A percentile compares a stretch with the other conserved stretches of the same genome.
Evolutionary conservation across 164 flowering plant genomes (phyloP).

Genomic region (Umbellularia californica): DNA sequence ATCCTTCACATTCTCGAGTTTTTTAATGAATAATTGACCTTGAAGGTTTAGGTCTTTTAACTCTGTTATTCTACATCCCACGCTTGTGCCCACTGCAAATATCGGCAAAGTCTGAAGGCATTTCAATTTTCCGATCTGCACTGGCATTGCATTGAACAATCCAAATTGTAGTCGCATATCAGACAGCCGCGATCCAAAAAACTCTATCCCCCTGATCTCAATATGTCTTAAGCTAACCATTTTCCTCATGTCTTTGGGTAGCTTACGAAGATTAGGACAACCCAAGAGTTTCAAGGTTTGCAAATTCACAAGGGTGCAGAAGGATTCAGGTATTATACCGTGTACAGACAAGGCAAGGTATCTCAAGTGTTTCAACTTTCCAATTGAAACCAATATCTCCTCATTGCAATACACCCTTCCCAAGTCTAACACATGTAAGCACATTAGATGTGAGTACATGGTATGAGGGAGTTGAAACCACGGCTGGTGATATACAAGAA

Average conservation of each 20-base stretch:
- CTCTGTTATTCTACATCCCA: slow-evolving; percentile 1
- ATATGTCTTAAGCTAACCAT: slow-evolving; percentile 14
- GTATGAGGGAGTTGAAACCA: background rate
- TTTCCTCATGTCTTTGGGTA: slow-evolving; percentile 4
- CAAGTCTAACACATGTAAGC: background rate
- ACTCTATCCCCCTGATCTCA: background rate
- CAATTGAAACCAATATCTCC: background rate
- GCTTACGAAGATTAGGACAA: background rate
- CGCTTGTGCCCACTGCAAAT: background rate
- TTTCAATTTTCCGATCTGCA: background rate
- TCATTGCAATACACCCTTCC: background rate
- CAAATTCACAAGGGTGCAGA: slow-evolving; percentile 1
- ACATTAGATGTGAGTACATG: background rate
- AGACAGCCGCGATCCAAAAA: background rate
- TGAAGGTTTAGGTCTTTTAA: background rate
- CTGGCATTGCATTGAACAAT: background rate
- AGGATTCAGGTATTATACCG: slow-evolving; percentile 4
- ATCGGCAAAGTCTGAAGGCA: background rate
- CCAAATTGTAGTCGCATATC: rapidly evolving
- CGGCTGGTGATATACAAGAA: background rate
- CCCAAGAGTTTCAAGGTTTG: slow-evolving; percentile 10
- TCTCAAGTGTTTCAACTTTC: slow-evolving; percentile 8
- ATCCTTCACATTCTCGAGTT: background rate
- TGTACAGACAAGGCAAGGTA: background rate
- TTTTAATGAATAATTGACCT: background rate